Conservation (phyloP, 345 rosid genomes). For the Pistacia atlantica region DNA sequence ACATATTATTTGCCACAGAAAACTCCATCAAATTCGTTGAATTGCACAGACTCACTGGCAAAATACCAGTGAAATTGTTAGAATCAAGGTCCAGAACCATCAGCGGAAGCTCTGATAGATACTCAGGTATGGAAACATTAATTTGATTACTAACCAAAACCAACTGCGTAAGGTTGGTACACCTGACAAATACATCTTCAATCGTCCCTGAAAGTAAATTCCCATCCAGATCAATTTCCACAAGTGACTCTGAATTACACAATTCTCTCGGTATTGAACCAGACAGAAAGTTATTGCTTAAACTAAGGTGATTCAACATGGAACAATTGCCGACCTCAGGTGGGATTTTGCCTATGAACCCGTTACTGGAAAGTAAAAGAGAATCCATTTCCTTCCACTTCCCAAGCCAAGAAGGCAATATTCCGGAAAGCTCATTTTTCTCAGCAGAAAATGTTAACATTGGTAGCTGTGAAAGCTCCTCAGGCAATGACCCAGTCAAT, state of each 20-base stretch:
- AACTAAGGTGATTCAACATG: conserved; percentile 46
- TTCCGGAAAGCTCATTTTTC: conserved; percentile 71
- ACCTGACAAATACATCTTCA: conserved; percentile 57
- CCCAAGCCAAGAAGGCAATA: conserved; percentile 79
- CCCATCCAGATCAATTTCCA: conserved; percentile 59
- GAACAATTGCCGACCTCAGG: conserved; percentile 63
- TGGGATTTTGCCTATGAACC: conserved; percentile 61
- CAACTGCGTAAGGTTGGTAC: conserved; percentile 35
- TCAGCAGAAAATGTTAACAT: conserved; percentile 68
- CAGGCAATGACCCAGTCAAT: conserved; percentile 66
- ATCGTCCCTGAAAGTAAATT: conserved; percentile 57
- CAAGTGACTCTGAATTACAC: conserved; percentile 58
- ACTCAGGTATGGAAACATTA: too few species aligned
- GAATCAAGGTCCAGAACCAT: too few species aligned
- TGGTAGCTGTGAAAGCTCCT: conserved; percentile 62
- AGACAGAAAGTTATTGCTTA: conserved; percentile 57
- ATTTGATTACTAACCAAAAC: too few species aligned
- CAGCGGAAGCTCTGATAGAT: too few species aligned
- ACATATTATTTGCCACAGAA: too few species aligned
- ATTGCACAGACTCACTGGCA: too few species aligned
- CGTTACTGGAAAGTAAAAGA: conserved; percentile 58
- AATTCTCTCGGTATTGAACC: conserved; percentile 74
- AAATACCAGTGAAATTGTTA: too few species aligned
- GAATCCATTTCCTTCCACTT: conserved; percentile 64
- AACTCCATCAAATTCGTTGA: too few species aligned